phyloP scores from a whole-genome alignment of 2,329 filamentous ascomycete genomes.

The Allantophomopsis lycopodina region DNA sequence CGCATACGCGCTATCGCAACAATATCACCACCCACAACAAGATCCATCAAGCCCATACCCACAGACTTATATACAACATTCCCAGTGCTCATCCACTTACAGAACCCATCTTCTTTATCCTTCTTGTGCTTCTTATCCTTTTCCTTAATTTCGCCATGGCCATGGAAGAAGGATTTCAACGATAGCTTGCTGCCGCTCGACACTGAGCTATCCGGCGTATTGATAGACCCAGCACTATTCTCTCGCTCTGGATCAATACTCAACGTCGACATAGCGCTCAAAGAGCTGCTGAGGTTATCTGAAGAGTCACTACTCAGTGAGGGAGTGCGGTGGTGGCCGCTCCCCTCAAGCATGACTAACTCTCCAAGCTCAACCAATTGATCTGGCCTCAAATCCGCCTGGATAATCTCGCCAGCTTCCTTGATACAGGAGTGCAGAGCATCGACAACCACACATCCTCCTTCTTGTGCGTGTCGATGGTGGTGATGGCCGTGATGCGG shows the following conservation, averaged over 20 bases:
- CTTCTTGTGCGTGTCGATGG: conserved; percentile 52
- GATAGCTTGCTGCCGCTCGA: neutral
- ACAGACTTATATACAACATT: conserved; percentile 60
- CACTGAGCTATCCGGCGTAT: neutral
- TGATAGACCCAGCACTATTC: neutral
- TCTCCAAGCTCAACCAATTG: conserved; percentile 84
- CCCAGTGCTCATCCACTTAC: conserved; percentile 23
- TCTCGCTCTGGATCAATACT: too few relatives aligned
- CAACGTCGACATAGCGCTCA: too few relatives aligned
- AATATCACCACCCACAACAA: conserved; percentile 45
- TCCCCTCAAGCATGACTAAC: conserved; percentile 40
- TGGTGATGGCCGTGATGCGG: conserved; percentile 44
- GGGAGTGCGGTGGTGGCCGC: neutral
- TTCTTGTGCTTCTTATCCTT: conserved; percentile 5
- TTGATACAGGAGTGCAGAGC: conserved; percentile 67
- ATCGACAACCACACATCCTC: conserved; percentile 57
- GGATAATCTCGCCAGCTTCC: conserved; percentile 78
- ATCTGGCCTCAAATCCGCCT: conserved; percentile 56
- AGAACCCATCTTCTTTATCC: conserved; percentile 3
- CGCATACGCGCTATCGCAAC: conserved; percentile 39
- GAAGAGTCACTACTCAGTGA: neutral
- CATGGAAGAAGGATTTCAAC: conserved; percentile 2
- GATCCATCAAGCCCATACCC: conserved; percentile 51
- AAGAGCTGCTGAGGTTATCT: neutral
- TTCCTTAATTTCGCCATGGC: conserved; percentile 4